Percentiles rank a stretch among this genome's conserved stretches.
phyloP scores from a whole-genome alignment of 768 basidiomycete genomes.

The Gelatoporia subvermispora region DNA sequence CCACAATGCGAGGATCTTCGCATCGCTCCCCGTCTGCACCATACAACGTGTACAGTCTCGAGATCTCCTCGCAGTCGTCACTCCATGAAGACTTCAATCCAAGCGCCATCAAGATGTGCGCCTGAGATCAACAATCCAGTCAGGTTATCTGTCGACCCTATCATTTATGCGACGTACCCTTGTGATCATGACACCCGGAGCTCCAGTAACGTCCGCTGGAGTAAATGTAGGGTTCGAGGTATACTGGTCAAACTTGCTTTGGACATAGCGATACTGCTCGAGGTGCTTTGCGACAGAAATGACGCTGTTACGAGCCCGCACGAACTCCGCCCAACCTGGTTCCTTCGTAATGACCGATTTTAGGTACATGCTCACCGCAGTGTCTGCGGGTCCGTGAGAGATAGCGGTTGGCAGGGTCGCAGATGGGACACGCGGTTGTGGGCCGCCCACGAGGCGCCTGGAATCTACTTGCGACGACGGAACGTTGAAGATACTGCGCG shows the following conservation, averaged over 20 bases:
- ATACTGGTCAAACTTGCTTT: constrained; percentile 42
- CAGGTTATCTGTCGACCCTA: not conserved
- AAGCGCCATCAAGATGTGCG: constrained; percentile 51
- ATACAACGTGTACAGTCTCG: constrained; percentile 48
- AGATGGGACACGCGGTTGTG: not conserved
- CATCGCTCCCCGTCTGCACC: constrained; percentile 48
- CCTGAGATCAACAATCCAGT: constrained; percentile 25
- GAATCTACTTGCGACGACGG: not conserved
- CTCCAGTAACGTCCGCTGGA: constrained; percentile 36
- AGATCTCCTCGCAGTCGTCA: constrained; percentile 44
- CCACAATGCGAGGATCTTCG: constrained; percentile 44
- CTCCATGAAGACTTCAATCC: constrained; percentile 40
- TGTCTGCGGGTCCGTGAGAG: constrained; percentile 21
- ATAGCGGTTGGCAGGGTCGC: constrained; percentile 8
- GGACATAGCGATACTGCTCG: constrained; percentile 48
- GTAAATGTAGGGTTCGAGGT: constrained; percentile 38
- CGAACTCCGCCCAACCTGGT: constrained; percentile 41
- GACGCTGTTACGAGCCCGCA: constrained; percentile 32
- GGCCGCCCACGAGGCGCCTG: not conserved
- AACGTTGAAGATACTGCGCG: constrained; percentile 2
- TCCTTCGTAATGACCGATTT: constrained; percentile 40
- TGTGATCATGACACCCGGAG: constrained; percentile 33
- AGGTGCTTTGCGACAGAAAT: constrained; percentile 18
- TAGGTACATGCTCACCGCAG: constrained; percentile 40
- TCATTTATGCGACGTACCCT: constrained; percentile 32